phyloP scores from a whole-genome alignment of 768 basidiomycete species.

The Collybia mongolica region DNA sequence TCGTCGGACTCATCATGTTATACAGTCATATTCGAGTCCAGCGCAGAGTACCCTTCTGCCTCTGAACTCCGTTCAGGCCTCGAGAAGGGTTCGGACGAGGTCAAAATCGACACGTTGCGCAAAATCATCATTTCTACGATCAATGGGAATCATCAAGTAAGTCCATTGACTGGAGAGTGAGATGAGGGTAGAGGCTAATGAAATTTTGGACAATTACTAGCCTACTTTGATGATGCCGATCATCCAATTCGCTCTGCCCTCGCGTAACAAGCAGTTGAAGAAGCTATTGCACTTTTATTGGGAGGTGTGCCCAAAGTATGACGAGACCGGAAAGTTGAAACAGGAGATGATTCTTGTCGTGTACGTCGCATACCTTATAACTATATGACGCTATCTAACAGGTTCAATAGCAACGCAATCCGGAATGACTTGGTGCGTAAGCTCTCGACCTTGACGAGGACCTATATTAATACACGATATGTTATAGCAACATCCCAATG shows the following conservation, averaged over 20 bases:
- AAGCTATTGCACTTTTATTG: slow-evolving; percentile 95
- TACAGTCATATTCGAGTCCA: slow-evolving; percentile 75
- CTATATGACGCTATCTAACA: background rate
- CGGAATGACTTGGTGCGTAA: slow-evolving; percentile 89
- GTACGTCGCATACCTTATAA: slow-evolving; percentile 46
- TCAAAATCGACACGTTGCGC: slow-evolving; percentile 94
- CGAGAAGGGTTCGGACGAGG: slow-evolving; percentile 95
- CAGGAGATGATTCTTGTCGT: slow-evolving; percentile 99
- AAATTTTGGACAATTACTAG: slow-evolving; percentile 35
- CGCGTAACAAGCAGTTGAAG: slow-evolving; percentile 94
- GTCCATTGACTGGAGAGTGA: slow-evolving; percentile 17
- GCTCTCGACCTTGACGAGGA: background rate
- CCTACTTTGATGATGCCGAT: slow-evolving; percentile 95
- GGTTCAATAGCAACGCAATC: slow-evolving; percentile 79
- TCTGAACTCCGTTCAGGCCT: slow-evolving; percentile 79
- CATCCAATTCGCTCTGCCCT: slow-evolving; percentile 97
- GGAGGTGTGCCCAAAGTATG: slow-evolving; percentile 98
- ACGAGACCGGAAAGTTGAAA: slow-evolving; percentile 95
- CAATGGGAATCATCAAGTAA: slow-evolving; percentile 90
- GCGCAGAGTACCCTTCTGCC: slow-evolving; percentile 71
- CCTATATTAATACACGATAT: slow-evolving; percentile 4
- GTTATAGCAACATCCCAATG: slow-evolving; percentile 94
- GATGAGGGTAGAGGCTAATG: background rate
- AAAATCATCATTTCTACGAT: slow-evolving; percentile 92
- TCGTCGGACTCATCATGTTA: slow-evolving; percentile 68